Base-by-base conservation (phyloP, 2,329 filamentous ascomycete genomes). In the Fonsecaea pedrosoi region DNA sequence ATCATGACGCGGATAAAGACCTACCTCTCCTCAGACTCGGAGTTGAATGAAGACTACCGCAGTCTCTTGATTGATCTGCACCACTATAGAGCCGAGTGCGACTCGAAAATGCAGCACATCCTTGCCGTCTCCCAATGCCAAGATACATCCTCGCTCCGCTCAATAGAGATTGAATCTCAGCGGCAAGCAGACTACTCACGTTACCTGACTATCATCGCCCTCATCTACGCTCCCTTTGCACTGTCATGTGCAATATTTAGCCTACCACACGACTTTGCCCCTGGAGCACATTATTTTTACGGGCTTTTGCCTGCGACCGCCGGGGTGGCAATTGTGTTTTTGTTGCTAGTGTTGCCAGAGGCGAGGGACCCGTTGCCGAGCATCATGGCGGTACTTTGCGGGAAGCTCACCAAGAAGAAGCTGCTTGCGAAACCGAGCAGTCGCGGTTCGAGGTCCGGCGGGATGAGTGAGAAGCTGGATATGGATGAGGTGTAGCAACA, bases 201-300 rank as follows among this genome's bases (percentile, higher is more conserved):
- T 12, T 68, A 68, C 48, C 55, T 71, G 56, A 68, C 66, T 30
- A 70, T 71, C 58, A 67, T 69, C 13, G 68, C 65, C 7, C 55
- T 71, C 34, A 67, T 71, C 21, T 71, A 71, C 48, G 67, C 58
- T 0, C 70, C 70, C 3, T 70, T 71, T 48, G 65, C 63, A 7
- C 61, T 71, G 2, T 68, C 70, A 10, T 71, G 68, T 60, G 65
- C 67, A 45, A 70, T 71, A 13, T 71, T 71, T 59, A 65, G 54
- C 54, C 25, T 71, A 40, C 70, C 70, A 13, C 62, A 65, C 56
- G 65, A 71, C 42, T 69, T 71, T 37, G 67, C 68, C 2, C 70
- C 70, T 12, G 67, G 60, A 2, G 66, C 66, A 34, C 70, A 71
- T 37, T 70, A 71, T 38, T 56, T 71, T 13, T 69, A 70, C 61